A percentile compares a stretch with the other conserved stretches of the same genome.
Evolutionary conservation across 345 rosid genomes (phyloP).

Genomic region (Bruguiera gymnorhiza): DNA sequence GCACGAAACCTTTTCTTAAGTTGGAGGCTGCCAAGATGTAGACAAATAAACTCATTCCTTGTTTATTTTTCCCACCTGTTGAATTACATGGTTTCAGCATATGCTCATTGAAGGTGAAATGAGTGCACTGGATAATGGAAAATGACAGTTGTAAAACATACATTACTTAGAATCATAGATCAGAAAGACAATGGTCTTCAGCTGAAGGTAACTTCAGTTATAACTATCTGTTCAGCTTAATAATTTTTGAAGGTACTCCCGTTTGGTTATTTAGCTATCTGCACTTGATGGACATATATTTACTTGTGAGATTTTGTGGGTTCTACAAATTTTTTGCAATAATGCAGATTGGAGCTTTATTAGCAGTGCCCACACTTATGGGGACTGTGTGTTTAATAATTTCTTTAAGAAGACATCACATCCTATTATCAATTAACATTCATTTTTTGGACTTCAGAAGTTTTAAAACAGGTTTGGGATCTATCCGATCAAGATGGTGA

Average conservation of each 20-base stretch:
- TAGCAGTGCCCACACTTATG: neutral
- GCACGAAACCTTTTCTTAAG: slow-evolving; percentile 89
- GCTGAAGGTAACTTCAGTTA: neutral
- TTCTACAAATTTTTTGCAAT: too few relatives aligned
- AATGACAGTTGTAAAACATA: neutral
- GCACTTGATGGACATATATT: too few relatives aligned
- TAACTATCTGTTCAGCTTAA: too few relatives aligned
- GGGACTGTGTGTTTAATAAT: neutral
- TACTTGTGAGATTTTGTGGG: too few relatives aligned
- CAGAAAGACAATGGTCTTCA: too few relatives aligned
- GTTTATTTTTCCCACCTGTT: slow-evolving; percentile 8
- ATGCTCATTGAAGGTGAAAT: neutral
- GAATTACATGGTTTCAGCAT: slow-evolving; percentile 9
- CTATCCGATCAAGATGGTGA: slow-evolving; percentile 98
- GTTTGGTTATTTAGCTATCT: too few relatives aligned
- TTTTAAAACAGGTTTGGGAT: slow-evolving; percentile 93
- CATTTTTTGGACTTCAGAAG: slow-evolving; percentile 64
- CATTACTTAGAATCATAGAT: neutral
- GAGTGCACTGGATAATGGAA: neutral
- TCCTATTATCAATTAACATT: slow-evolving; percentile 6
- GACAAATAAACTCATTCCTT: slow-evolving; percentile 14
- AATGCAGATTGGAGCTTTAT: neutral
- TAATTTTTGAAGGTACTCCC: too few relatives aligned
- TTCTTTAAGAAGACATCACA: neutral
- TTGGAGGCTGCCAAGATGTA: slow-evolving; percentile 98